Percentiles rank a stretch among this genome's conserved stretches.
These are phyloP conservation scores for Leccinum arenicola DNA, from an alignment of 768 basidiomycete genomes.

Conservation along the genomic window DNA sequence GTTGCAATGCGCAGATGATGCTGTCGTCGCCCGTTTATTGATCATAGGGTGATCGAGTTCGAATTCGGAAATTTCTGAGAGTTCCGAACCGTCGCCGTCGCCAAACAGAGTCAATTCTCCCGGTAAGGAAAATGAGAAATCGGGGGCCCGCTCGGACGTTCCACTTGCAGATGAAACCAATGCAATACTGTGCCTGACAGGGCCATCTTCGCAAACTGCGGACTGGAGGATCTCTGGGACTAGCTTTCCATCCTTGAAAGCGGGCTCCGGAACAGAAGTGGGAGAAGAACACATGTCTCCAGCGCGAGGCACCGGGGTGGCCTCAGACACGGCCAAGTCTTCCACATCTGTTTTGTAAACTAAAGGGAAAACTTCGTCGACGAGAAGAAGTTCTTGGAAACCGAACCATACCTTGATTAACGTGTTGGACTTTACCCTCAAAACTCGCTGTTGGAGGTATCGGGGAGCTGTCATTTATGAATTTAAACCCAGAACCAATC, in stretches of 20 bases:
- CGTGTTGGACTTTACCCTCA: slow-evolving; percentile 33
- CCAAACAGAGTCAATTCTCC: slow-evolving; percentile 14
- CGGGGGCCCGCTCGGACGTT: not conserved
- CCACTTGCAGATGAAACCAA: not conserved
- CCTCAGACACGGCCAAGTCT: slow-evolving; percentile 9
- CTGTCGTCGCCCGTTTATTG: not conserved
- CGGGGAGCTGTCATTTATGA: slow-evolving; percentile 21
- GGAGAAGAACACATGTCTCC: not conserved
- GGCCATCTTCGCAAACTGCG: not conserved
- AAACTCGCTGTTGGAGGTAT: slow-evolving; percentile 25
- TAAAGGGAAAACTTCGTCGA: slow-evolving; percentile 3
- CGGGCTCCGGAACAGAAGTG: not conserved
- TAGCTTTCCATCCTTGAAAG: not conserved
- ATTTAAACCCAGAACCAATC: slow-evolving; percentile 26
- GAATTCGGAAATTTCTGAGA: slow-evolving; percentile 36
- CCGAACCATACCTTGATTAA: slow-evolving; percentile 24
- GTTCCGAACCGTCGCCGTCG: slow-evolving; percentile 16
- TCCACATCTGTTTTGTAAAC: slow-evolving; percentile 31
- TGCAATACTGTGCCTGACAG: not conserved
- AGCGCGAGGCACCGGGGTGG: not conserved
- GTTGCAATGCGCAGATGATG: not conserved
- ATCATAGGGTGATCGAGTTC: slow-evolving; percentile 8
- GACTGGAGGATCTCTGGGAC: not conserved
- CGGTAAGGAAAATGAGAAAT: not conserved
- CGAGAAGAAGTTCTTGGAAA: not conserved